A percentile compares a stretch with the other conserved stretches of the same genome.
Conservation (phyloP, 2,329 filamentous ascomycete species). For the Beauveria sp. region DNA sequence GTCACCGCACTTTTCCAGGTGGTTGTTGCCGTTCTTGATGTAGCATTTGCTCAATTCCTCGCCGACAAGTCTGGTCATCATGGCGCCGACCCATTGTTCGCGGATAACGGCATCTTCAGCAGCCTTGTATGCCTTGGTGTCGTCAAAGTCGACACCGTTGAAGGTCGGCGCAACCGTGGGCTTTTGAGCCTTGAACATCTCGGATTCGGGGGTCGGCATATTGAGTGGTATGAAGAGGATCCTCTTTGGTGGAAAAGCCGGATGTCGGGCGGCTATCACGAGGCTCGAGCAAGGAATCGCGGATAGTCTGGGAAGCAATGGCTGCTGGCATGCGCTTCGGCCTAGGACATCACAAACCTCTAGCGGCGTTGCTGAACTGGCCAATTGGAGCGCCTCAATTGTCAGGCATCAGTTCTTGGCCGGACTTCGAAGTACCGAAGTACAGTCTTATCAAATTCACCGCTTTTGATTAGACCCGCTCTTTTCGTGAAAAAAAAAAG, state of each 20-base stretch:
- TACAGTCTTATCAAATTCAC: conserved; percentile 21
- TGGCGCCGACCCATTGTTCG: conserved; percentile 82
- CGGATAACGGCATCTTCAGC: conserved; percentile 76
- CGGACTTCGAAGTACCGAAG: neutral
- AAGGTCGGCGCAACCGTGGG: conserved; percentile 75
- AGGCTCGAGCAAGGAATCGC: neutral
- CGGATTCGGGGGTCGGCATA: conserved; percentile 81
- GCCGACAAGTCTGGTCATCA: conserved; percentile 78
- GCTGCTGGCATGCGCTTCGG: conserved; percentile 3
- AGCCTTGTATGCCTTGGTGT: conserved; percentile 71
- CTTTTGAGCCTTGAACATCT: conserved; percentile 75
- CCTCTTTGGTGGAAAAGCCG: neutral
- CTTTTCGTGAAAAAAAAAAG: conserved; percentile 26
- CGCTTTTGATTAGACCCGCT: conserved; percentile 27
- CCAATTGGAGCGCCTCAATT: conserved; percentile 7
- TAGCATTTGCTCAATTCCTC: conserved; percentile 85
- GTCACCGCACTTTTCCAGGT: conserved; percentile 77
- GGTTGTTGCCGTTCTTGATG: conserved; percentile 75
- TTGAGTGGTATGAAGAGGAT: neutral
- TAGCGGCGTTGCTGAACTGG: conserved; percentile 1
- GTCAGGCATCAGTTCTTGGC: conserved; percentile 17
- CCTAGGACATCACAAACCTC: conserved; percentile 9
- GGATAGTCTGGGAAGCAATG: neutral
- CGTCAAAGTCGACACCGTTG: conserved; percentile 79
- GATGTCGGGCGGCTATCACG: conserved; percentile 1